Base-by-base conservation (phyloP, 2,329 filamentous ascomycete genomes). In the Thelonectria rubi region DNA sequence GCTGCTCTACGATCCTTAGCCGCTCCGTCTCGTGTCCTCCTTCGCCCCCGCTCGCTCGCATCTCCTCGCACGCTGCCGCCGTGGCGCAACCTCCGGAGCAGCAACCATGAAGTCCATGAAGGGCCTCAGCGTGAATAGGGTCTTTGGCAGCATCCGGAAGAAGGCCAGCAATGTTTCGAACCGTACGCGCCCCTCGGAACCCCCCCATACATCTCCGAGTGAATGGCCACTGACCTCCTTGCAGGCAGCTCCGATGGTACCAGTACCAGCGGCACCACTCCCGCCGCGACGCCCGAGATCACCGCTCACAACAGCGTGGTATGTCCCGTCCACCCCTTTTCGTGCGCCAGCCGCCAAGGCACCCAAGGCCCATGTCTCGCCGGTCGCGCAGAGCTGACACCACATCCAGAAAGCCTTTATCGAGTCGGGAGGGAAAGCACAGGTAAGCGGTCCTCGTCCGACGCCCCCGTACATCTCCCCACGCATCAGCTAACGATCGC, bases 361-460 rank as follows among this genome's bases (percentile, higher is more conserved):
- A 10, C 17, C 26, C 2, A 30, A 30, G 8, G 14, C 18, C 54
- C 46, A 24, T 32, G 26, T 60, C 21, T 62, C 48, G 46, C 60
- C 43, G 43, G 58, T 60, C 32, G 56, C 51, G 63, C 34, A 37
- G 34, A 37, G 12, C 69, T 76, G 55, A 75, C 64, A 43, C 34
- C 43, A 39, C 32, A 18, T 40, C 64, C 74, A 94, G 91, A 91
- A 84, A 82, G 84, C 87, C 46, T 97, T 97, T 75, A 96, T 92
- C 82, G 90, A 94, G 78, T 90, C 91, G 51, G 88, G 86, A 65
- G 83, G 85, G 59, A 84, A 86, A 72, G 79, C 82, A 67, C 77
- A 83, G 69, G 83, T 87, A 83, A 61, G 79, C 79, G 5, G 12
- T 42, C 6, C 39, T 32, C 24, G 26, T 39, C 43, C 39, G 20